Evolutionary conservation across 2,329 filamentous ascomycete species (phyloP).

Genomic region (Cladosporium phlei): DNA sequence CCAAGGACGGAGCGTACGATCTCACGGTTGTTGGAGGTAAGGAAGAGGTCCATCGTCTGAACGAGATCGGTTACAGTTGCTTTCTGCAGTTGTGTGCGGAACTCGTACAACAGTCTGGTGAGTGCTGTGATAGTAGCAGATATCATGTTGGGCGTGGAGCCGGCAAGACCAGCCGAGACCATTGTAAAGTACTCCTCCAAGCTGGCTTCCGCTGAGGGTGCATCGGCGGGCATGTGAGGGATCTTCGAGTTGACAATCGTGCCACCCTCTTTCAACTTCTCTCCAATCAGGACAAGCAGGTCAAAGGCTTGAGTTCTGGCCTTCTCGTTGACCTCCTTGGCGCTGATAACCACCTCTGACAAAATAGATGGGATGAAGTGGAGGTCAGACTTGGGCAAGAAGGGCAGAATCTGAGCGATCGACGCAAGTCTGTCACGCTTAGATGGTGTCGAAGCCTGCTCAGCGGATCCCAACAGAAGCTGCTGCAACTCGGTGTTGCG

Average conservation of each 20-base stretch:
- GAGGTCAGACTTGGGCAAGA: slow-evolving; percentile 70
- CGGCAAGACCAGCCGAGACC: slow-evolving; percentile 92
- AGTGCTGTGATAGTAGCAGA: slow-evolving; percentile 94
- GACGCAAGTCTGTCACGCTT: slow-evolving; percentile 81
- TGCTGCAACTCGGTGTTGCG: slow-evolving; percentile 73
- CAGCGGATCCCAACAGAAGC: slow-evolving; percentile 72
- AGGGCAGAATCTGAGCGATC: slow-evolving; percentile 72
- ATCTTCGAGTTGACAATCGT: slow-evolving; percentile 82
- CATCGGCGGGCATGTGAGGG: slow-evolving; percentile 74
- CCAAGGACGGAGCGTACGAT: slow-evolving; percentile 92
- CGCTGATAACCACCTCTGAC: slow-evolving; percentile 90
- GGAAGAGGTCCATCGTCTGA: slow-evolving; percentile 90
- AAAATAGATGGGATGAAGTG: slow-evolving; percentile 91
- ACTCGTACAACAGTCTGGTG: slow-evolving; percentile 89
- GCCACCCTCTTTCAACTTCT: slow-evolving; percentile 70
- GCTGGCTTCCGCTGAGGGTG: slow-evolving; percentile 69
- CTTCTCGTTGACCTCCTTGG: slow-evolving; percentile 96
- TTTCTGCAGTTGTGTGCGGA: slow-evolving; percentile 64
- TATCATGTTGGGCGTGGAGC: slow-evolving; percentile 92
- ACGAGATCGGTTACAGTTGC: slow-evolving; percentile 78
- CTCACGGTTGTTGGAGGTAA: slow-evolving; percentile 93
- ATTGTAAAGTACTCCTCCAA: slow-evolving; percentile 97
- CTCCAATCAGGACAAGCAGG: slow-evolving; percentile 80
- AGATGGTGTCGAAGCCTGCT: slow-evolving; percentile 81
- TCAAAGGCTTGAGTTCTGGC: slow-evolving; percentile 86